Percentiles rank a stretch among this genome's conserved stretches.
These are phyloP conservation scores for Amaranthus cruentus DNA, from an alignment of 148 eudicot species.

Conservation along the genomic window DNA sequence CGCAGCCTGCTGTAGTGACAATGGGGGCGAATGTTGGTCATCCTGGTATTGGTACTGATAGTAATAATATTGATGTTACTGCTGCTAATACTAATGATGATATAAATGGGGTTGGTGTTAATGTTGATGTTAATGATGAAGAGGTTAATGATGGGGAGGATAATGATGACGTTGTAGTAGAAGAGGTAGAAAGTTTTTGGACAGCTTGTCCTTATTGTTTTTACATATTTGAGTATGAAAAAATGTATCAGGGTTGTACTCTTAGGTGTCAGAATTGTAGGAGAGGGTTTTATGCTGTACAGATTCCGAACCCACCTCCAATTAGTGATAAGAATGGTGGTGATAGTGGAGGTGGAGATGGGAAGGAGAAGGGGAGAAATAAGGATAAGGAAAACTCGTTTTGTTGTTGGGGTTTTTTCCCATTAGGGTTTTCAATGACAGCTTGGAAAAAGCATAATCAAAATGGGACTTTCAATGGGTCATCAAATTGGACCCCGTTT, in stretches of 20 bases:
- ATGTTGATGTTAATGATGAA: conserved; percentile 4
- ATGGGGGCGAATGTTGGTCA: conserved; percentile 3
- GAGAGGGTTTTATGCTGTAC: conserved; percentile 74
- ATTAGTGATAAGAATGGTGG: conserved; percentile 8
- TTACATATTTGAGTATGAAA: conserved; percentile 61
- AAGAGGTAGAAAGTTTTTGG: conserved; percentile 50
- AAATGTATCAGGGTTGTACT: conserved; percentile 51
- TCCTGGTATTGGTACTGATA: conserved; percentile 11
- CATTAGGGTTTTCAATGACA: conserved; percentile 64
- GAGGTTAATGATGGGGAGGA: conserved; percentile 5
- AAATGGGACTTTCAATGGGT: conserved; percentile 26
- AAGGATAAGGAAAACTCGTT: conserved; percentile 41
- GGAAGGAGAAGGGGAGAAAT: conserved; percentile 20
- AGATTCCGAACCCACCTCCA: conserved; percentile 53
- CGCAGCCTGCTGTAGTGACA: not conserved
- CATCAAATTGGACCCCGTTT: conserved; percentile 68
- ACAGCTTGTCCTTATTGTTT: conserved; percentile 90
- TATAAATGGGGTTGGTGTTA: conserved; percentile 10
- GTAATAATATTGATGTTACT: conserved; percentile 1
- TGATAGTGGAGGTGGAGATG: conserved; percentile 7
- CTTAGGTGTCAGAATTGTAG: conserved; percentile 77
- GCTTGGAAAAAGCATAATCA: conserved; percentile 48
- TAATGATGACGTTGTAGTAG: not conserved
- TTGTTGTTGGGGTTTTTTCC: conserved; percentile 83
- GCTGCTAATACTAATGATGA: not conserved